These are phyloP conservation scores for Cladosporium colombiae DNA, from an alignment of 2,329 filamentous ascomycete genomes.

Conservation along the genomic window DNA sequence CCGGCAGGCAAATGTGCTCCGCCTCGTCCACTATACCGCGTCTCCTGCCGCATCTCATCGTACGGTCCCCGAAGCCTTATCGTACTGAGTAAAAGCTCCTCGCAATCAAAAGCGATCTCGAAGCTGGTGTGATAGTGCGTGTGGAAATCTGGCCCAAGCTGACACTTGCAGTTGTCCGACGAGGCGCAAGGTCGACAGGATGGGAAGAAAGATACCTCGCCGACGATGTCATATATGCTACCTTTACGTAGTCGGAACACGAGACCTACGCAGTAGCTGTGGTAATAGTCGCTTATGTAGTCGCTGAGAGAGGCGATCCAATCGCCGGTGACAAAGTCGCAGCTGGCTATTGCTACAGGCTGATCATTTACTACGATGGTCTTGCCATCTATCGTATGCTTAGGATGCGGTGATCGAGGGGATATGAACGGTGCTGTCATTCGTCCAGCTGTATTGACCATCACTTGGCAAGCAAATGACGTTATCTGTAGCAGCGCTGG, in stretches of 20 bases:
- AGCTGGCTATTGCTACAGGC: not conserved
- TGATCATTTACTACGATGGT: not conserved
- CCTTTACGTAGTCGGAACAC: not conserved
- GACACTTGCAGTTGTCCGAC: not conserved
- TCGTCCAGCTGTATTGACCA: not conserved
- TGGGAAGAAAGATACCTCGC: not conserved
- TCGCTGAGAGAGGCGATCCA: not conserved
- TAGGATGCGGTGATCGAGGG: too few relatives aligned
- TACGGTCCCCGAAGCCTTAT: not conserved
- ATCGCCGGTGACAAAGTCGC: not conserved
- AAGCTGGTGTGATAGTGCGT: not conserved
- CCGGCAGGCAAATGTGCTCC: not conserved
- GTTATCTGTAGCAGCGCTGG: not conserved
- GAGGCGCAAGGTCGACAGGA: not conserved
- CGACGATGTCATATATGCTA: not conserved
- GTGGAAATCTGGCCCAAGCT: not conserved
- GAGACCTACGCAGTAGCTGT: not conserved
- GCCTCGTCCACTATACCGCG: not conserved
- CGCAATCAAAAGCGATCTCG: not conserved
- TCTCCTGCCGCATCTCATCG: not conserved
- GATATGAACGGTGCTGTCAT: not conserved
- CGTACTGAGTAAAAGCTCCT: not conserved
- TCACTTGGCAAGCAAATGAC: not conserved
- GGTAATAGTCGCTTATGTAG: not conserved
- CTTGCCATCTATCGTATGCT: not conserved